A percentile compares a stretch with the other conserved stretches of the same genome.
Conservation (phyloP, 2,329 filamentous ascomycete genomes). For the Colletotrichum tofieldiae region DNA sequence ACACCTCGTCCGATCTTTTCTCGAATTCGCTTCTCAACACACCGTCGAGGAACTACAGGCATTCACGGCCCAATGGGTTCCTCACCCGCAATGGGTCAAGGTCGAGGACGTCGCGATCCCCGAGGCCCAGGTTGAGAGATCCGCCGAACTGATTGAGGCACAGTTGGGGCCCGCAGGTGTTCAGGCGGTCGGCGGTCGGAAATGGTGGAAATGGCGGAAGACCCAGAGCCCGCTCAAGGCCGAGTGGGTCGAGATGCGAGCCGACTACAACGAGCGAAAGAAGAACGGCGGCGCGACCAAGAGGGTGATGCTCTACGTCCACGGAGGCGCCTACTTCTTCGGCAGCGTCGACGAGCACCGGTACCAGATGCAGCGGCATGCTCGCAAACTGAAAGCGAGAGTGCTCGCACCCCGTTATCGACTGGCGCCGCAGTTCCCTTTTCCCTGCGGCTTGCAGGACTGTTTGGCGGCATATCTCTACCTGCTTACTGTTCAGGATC, state of each 20-base stretch:
- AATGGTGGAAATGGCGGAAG: slow-evolving; percentile 92
- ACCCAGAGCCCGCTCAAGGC: slow-evolving; percentile 78
- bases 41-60: slow-evolving; percentile 94
- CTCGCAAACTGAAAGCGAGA: slow-evolving; percentile 90
- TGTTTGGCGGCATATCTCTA: slow-evolving; percentile 91
- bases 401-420: slow-evolving; percentile 91
- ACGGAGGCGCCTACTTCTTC: slow-evolving; percentile 96
- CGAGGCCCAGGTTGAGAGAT: slow-evolving; percentile 72
- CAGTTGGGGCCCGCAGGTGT: slow-evolving; percentile 87
- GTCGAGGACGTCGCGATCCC: slow-evolving; percentile 79
- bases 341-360: slow-evolving; percentile 96
- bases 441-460: slow-evolving; percentile 93
- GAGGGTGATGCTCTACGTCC: slow-evolving; percentile 92
- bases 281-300: slow-evolving; percentile 72
- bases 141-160: slow-evolving; percentile 77
- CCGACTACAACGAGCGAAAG: slow-evolving; percentile 82
- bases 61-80: slow-evolving; percentile 94
- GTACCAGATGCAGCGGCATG: slow-evolving; percentile 98
- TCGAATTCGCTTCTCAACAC: slow-evolving; percentile 87
- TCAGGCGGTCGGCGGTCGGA: slow-evolving; percentile 81
- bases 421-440: slow-evolving; percentile 93
- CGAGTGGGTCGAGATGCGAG: slow-evolving; percentile 97
- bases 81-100: slow-evolving; percentile 89
- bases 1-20: slow-evolving; percentile 87
- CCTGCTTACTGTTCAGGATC: slow-evolving; percentile 82